Percentiles rank a stretch among this genome's conserved stretches.
These are phyloP conservation scores for Jatropha multifida DNA, from an alignment of 441 rosid species.

Conservation along the genomic window DNA sequence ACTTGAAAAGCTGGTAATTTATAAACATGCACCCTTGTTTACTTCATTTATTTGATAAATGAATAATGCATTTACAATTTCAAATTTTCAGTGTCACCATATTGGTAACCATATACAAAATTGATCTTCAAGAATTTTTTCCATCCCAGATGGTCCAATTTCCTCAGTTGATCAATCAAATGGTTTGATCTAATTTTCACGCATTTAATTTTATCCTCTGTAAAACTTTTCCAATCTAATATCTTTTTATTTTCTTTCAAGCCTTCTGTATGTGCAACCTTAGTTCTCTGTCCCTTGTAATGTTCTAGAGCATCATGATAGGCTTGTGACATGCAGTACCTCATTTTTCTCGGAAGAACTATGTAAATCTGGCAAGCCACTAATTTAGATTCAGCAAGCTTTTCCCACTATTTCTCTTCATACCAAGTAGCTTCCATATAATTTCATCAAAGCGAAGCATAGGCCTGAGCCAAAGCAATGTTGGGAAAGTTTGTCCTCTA, in stretches of 20 bases:
- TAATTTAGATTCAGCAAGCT: constrained; percentile 66
- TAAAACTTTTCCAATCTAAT: constrained; percentile 55
- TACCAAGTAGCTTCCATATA: constrained; percentile 58
- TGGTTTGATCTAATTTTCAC: constrained; percentile 71
- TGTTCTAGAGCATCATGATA: constrained; percentile 56
- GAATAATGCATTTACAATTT: no score
- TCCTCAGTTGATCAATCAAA: constrained; percentile 58
- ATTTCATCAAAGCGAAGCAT: constrained; percentile 71
- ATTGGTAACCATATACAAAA: constrained; percentile 56
- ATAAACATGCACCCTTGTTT: neutral
- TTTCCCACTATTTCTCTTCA: constrained; percentile 74
- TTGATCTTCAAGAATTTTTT: constrained; percentile 85
- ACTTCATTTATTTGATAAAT: no score
- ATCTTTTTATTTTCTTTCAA: constrained; percentile 82
- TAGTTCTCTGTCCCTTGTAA: constrained; percentile 68
- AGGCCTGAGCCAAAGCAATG: constrained; percentile 59
- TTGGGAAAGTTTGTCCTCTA: constrained; percentile 81
- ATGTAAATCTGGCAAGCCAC: constrained; percentile 78
- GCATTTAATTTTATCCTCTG: constrained; percentile 72
- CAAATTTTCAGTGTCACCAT: no score
- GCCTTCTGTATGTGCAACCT: constrained; percentile 80
- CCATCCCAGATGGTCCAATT: constrained; percentile 94
- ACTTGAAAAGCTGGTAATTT: no score
- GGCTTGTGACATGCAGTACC: constrained; percentile 53
- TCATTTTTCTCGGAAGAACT: constrained; percentile 77